Conservation (phyloP, 2,329 filamentous ascomycete species). For the Neofusicoccum kwambonambiense region DNA sequence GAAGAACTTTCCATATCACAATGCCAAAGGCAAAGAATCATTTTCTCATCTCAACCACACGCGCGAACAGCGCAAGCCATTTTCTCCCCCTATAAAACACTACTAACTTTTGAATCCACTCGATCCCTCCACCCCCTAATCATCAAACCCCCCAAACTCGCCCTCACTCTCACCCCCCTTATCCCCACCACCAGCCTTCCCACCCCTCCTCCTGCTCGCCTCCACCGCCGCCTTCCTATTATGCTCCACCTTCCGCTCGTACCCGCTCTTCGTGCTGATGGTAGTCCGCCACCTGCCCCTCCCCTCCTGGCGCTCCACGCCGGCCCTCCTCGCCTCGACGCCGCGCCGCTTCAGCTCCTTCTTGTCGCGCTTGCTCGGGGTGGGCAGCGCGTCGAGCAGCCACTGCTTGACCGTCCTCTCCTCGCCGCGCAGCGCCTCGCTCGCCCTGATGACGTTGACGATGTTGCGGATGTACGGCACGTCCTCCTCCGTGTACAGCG, state of each 20-base stretch:
- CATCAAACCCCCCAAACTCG: constrained; percentile 45
- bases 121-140: background rate
- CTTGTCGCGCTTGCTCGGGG: constrained; percentile 78
- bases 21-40: too few relatives aligned
- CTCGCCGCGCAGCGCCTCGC: constrained; percentile 65
- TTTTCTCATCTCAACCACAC: too few relatives aligned
- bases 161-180: constrained; percentile 27
- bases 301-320: constrained; percentile 34
- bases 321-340: constrained; percentile 66
- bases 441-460: constrained; percentile 85
- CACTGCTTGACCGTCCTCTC: constrained; percentile 60
- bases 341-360: constrained; percentile 79
- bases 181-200: constrained; percentile 9
- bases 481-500: constrained; percentile 94
- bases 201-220: constrained; percentile 35
- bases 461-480: constrained; percentile 86
- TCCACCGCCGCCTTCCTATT: constrained; percentile 56
- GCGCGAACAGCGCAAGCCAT: too few relatives aligned
- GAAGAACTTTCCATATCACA: too few relatives aligned
- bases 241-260: constrained; percentile 67
- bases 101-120: too few relatives aligned
- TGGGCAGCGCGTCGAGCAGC: constrained; percentile 83
- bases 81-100: too few relatives aligned
- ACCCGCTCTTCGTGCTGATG: constrained; percentile 83
- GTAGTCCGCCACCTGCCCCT: constrained; percentile 41